phyloP scores from a whole-genome alignment of 2,329 filamentous ascomycete genomes.

The Cladosporium sp. region DNA sequence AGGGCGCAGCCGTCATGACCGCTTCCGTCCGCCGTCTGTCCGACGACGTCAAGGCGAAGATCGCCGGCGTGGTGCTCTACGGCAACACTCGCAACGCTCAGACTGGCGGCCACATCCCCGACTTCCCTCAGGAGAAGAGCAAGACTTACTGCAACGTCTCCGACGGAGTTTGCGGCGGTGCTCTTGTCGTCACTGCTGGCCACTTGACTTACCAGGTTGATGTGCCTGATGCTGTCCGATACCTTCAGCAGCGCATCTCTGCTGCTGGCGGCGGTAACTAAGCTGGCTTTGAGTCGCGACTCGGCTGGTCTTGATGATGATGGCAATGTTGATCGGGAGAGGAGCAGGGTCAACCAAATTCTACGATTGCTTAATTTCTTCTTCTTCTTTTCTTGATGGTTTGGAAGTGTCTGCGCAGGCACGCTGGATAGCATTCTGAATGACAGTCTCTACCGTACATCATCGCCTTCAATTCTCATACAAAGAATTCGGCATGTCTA shows the following conservation, averaged over 20 bases:
- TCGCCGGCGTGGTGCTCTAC: conserved; percentile 38
- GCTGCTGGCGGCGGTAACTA: conserved; percentile 1
- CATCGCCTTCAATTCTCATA: too few relatives aligned
- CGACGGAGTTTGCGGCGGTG: conserved; percentile 35
- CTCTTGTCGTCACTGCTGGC: conserved; percentile 29
- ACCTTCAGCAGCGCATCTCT: conserved; percentile 21
- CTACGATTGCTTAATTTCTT: too few relatives aligned
- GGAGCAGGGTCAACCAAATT: too few relatives aligned
- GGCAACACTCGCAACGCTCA: conserved; percentile 39
- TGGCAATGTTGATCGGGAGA: too few relatives aligned
- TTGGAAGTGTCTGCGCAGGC: too few relatives aligned
- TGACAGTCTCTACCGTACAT: too few relatives aligned
- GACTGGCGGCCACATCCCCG: conserved; percentile 32
- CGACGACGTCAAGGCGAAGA: conserved; percentile 24
- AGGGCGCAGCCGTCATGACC: conserved; percentile 38
- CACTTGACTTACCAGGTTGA: conserved; percentile 32
- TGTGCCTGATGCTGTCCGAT: conserved; percentile 25
- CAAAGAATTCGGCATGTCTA: too few relatives aligned
- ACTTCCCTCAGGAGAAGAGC: conserved; percentile 31
- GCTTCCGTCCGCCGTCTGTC: conserved; percentile 30
- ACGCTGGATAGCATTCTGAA: too few relatives aligned
- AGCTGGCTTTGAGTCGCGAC: too few relatives aligned
- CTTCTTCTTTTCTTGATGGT: too few relatives aligned
- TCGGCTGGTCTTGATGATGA: too few relatives aligned
- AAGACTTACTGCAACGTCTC: conserved; percentile 33